Conservation (phyloP, 192 early-diverging fungal species). For the Linnemannia exigua region DNA sequence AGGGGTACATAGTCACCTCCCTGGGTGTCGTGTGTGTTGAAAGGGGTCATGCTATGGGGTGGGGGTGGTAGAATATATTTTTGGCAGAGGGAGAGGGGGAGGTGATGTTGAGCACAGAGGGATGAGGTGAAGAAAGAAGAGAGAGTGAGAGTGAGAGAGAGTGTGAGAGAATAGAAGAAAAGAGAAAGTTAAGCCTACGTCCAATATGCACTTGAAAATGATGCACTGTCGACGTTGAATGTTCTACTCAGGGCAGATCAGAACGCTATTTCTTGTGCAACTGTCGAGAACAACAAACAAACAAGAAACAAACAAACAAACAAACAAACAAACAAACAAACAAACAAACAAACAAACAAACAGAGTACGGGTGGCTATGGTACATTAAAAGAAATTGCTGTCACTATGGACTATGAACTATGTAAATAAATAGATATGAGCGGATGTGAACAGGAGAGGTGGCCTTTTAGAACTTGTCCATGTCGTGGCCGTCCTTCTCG, state of each 20-base stretch:
- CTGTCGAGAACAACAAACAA: no score
- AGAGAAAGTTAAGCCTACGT: neutral
- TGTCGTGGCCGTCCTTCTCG: constrained; percentile 9
- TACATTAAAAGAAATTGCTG: neutral
- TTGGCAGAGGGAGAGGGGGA: neutral
- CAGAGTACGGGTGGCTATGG: neutral
- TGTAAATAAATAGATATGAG: neutral
- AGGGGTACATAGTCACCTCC: neutral
- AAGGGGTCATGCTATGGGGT: neutral
- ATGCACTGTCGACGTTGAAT: neutral
- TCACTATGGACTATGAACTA: neutral
- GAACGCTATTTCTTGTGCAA: neutral
- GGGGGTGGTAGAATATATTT: neutral
- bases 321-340: neutral
- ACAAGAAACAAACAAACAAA: neutral
- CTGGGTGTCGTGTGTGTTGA: neutral
- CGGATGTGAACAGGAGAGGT: neutral
- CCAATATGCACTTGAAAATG: neutral
- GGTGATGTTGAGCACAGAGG: no score
- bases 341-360: neutral
- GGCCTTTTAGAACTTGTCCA: neutral
- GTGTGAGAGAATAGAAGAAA: neutral
- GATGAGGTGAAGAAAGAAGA: neutral
- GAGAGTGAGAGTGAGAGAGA: neutral
- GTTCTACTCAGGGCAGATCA: neutral